Evolutionary conservation across 257 asterid species (phyloP), one percentile per base, ranked within the genome.

Genomic region (Jacaranda mimosifolia): DNA sequence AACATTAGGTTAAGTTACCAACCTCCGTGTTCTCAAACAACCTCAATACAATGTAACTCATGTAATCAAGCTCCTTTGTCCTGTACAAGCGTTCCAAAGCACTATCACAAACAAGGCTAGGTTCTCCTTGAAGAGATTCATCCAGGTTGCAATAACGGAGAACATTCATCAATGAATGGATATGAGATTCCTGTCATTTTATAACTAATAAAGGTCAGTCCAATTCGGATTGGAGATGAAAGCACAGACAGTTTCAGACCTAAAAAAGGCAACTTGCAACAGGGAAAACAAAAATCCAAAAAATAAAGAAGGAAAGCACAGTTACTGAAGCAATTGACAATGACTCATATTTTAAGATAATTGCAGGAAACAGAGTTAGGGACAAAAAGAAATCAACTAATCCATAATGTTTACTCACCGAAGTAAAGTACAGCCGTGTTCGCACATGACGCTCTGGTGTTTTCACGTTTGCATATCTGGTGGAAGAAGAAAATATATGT

Each of bases 391-490:
- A n/a, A 48, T 4, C 14, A 59, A 18, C 63, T 17, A 36, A 26
- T 38, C 36, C 17, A 35, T 65, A 38, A 70, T 6, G 40, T 77
- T 71, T 70, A 83, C 98, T 93, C 83, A 96, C 99, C 62, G 99
- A 96, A 46, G 99, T 96, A 78, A 96, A 96, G 85, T 96, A 96
- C 43, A 96, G 96, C 67, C 99, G 94, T 49, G 98, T 96, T 67
- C 98, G 91, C 78, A 96, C 97, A 78, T 96, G 99, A 74, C 99
- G 96, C 81, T 93, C 99, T 56, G 99, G 99, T 55, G 98, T 89
- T 81, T 81, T 96, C 82, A 96, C 99, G 58, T 96, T 93, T 49
- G 99, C 99, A 84, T 96, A 96, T 77, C 99, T 96, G 88, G 63
- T 58, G 71, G 62, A 81, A 71, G 72, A 74, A 75, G 60, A 9